phyloP scores from a whole-genome alignment of 768 basidiomycete species.

The Pleurotus eryngii region DNA sequence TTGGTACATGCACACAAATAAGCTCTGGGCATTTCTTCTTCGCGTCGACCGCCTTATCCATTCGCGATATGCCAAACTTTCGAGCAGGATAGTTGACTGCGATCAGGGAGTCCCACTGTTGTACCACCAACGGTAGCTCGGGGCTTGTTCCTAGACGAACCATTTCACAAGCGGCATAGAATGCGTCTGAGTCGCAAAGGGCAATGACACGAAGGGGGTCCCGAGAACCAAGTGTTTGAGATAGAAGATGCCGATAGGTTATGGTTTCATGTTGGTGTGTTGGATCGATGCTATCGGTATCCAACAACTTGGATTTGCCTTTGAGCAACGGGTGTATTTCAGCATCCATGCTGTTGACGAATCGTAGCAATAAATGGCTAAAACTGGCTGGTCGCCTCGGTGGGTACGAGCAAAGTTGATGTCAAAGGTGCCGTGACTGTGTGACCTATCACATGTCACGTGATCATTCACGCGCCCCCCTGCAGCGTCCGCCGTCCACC shows the following conservation, averaged over 20 bases:
- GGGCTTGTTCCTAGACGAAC: slow-evolving; percentile 65
- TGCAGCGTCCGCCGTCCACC: too few species aligned
- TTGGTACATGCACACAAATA: slow-evolving; percentile 88
- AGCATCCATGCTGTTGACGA: not conserved
- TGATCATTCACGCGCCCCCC: too few species aligned
- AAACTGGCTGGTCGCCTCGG: not conserved
- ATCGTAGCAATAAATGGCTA: not conserved
- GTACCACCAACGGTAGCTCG: slow-evolving; percentile 70
- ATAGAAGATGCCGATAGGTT: slow-evolving; percentile 77
- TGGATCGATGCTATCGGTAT: slow-evolving; percentile 20
- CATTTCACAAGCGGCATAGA: slow-evolving; percentile 85
- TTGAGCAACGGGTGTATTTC: not conserved
- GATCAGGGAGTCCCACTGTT: slow-evolving; percentile 87
- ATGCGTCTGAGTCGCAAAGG: slow-evolving; percentile 88
- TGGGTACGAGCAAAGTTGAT: too few species aligned
- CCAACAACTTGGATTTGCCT: not conserved
- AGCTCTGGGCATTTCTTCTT: slow-evolving; percentile 83
- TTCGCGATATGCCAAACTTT: slow-evolving; percentile 89
- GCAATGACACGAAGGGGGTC: slow-evolving; percentile 85
- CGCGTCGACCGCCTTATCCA: slow-evolving; percentile 81
- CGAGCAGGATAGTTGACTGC: slow-evolving; percentile 96
- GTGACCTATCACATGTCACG: too few species aligned
- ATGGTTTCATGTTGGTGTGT: slow-evolving; percentile 64
- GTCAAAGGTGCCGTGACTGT: too few species aligned
- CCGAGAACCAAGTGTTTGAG: slow-evolving; percentile 61